Evolutionary conservation across 2,329 filamentous ascomycete species (phyloP).

Genomic region (Corinectria fuckeliana): DNA sequence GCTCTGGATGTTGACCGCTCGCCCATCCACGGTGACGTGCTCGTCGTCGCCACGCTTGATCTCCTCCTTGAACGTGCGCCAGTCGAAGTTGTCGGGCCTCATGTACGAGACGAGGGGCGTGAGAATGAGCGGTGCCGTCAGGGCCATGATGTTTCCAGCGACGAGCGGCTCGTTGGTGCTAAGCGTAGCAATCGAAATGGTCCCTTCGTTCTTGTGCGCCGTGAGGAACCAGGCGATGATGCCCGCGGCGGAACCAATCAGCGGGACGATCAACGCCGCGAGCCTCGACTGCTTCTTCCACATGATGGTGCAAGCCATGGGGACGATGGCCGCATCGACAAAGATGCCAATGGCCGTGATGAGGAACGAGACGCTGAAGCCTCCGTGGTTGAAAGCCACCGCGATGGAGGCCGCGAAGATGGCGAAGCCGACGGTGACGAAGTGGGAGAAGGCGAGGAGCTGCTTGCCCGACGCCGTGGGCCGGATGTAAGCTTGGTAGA

Average conservation of each 20-base stretch:
- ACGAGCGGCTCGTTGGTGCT: constrained; percentile 13
- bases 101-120: constrained; percentile 11
- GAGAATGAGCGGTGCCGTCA: constrained; percentile 7
- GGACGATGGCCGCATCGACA: constrained; percentile 79
- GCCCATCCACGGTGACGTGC: constrained; percentile 10
- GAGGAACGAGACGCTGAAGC: constrained; percentile 82
- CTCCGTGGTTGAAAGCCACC: constrained; percentile 72
- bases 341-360: constrained; percentile 78
- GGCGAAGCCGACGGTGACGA: constrained; percentile 80
- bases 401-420: constrained; percentile 80
- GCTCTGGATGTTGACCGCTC: constrained; percentile 14
- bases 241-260: constrained; percentile 67
- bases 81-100: constrained; percentile 10
- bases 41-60: constrained; percentile 16
- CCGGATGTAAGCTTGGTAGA: constrained; percentile 12
- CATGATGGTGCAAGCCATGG: constrained; percentile 76
- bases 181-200: constrained; percentile 6
- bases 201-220: constrained; percentile 41
- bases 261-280: constrained; percentile 69
- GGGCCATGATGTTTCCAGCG: constrained; percentile 15
- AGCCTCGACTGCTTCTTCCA: constrained; percentile 78
- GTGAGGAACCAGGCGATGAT: constrained; percentile 78
- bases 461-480: constrained; percentile 7
- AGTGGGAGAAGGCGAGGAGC: constrained; percentile 62
- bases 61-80: constrained; percentile 14